Percentiles rank a stretch among this genome's conserved stretches.
phyloP scores from a whole-genome alignment of 768 basidiomycete species.

The Boletellus ananiceps region DNA sequence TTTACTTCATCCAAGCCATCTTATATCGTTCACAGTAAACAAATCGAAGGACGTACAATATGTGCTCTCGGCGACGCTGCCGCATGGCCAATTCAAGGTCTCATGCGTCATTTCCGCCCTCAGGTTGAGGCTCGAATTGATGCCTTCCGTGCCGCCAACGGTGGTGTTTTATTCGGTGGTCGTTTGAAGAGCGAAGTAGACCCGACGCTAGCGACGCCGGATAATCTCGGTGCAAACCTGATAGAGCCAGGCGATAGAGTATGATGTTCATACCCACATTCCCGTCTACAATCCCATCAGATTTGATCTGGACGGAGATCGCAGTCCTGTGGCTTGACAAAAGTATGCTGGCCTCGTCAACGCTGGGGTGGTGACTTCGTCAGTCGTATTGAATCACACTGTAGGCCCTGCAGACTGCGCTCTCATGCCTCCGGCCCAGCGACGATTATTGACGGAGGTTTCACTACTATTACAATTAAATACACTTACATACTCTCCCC shows the following conservation, averaged over 20 bases:
- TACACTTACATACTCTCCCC: too few relatives aligned
- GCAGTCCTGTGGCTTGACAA: too few relatives aligned
- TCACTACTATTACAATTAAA: too few relatives aligned
- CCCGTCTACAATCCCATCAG: slow-evolving; percentile 2
- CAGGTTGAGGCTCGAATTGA: slow-evolving; percentile 88
- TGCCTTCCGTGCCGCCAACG: slow-evolving; percentile 67
- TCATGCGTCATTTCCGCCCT: slow-evolving; percentile 97
- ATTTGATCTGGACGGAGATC: not conserved
- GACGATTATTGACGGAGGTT: too few relatives aligned
- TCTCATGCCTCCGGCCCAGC: too few relatives aligned
- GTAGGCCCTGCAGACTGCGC: too few relatives aligned
- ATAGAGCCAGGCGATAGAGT: slow-evolving; percentile 38
- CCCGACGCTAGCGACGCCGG: slow-evolving; percentile 65
- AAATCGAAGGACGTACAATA: slow-evolving; percentile 95
- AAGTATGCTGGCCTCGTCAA: too few relatives aligned
- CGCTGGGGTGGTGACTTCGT: too few relatives aligned
- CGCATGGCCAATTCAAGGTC: slow-evolving; percentile 97
- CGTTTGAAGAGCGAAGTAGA: slow-evolving; percentile 63
- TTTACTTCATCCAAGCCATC: not conserved
- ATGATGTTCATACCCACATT: slow-evolving; percentile 8
- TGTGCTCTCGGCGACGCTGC: slow-evolving; percentile 97
- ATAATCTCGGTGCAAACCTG: slow-evolving; percentile 60
- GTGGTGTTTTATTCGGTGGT: slow-evolving; percentile 87
- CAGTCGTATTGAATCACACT: too few relatives aligned
- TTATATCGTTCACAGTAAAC: slow-evolving; percentile 56